A percentile compares a stretch with the other conserved stretches of the same genome.
Conservation (phyloP, 2,329 filamentous ascomycete species). For the Colletotrichum sp. region DNA sequence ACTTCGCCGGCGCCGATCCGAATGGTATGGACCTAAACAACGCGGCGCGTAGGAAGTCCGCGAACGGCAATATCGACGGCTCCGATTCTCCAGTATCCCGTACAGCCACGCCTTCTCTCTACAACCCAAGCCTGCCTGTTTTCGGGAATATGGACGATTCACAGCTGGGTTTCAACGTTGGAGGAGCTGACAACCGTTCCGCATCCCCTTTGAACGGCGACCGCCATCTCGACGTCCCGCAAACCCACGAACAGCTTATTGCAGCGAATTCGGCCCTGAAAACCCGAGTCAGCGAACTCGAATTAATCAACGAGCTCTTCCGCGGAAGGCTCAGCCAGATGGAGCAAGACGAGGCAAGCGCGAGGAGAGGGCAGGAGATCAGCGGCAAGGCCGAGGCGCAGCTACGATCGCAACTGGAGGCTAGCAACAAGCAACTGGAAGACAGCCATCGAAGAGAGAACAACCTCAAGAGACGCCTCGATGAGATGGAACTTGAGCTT, state of each 20-base stretch:
- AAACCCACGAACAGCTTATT: conserved; percentile 80
- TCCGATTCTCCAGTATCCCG: conserved; percentile 81
- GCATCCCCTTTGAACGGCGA: conserved; percentile 58
- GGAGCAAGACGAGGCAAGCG: conserved; percentile 75
- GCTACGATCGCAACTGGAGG: conserved; percentile 60
- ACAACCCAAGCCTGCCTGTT: conserved; percentile 75
- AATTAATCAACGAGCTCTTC: conserved; percentile 90
- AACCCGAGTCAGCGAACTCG: conserved; percentile 92
- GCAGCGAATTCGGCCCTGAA: conserved; percentile 87
- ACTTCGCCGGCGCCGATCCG: conserved; percentile 45
- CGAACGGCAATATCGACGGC: conserved; percentile 74
- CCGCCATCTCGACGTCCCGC: conserved; percentile 71
- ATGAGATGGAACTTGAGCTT: conserved; percentile 72
- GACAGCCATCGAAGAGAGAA: conserved; percentile 81
- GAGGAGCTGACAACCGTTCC: conserved; percentile 53
- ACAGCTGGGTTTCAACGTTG: conserved; percentile 60
- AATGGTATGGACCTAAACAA: conserved; percentile 63
- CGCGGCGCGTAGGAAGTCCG: conserved; percentile 67
- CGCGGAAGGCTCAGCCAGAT: conserved; percentile 77
- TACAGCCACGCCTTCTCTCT: conserved; percentile 77
- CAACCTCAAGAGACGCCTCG: conserved; percentile 80
- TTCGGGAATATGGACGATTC: conserved; percentile 81
- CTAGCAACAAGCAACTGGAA: conserved; percentile 63
- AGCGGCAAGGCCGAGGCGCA: conserved; percentile 59
- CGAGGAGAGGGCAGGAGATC: conserved; percentile 64